A percentile compares a stretch with the other conserved stretches of the same genome.
These are phyloP conservation scores for Aspergillus wentii DNA, from an alignment of 495 filamentous ascomycete genomes.

Conservation along the genomic window DNA sequence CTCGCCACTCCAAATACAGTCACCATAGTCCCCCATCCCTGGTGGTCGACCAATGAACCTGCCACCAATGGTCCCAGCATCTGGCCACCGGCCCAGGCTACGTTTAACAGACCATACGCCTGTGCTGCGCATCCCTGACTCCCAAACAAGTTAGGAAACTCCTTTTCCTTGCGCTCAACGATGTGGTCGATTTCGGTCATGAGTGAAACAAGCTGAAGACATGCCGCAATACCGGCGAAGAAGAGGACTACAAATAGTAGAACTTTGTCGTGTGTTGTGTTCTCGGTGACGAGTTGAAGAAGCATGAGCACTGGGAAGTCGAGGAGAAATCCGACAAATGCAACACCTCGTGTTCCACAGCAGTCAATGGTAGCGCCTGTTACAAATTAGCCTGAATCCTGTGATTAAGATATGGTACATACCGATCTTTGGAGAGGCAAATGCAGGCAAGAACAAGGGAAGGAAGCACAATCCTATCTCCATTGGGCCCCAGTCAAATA, in stretches of 20 bases:
- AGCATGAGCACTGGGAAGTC: constrained; percentile 45
- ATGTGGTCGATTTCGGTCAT: constrained; percentile 32
- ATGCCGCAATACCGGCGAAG: constrained; percentile 24
- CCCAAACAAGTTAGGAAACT: constrained; percentile 42
- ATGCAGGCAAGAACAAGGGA: constrained; percentile 40
- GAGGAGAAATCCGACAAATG: constrained; percentile 42
- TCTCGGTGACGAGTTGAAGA: constrained; percentile 40
- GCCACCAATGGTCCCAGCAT: constrained; percentile 56
- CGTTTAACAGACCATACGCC: constrained; percentile 57
- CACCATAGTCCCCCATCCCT: constrained; percentile 38
- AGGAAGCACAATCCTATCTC: constrained; percentile 57
- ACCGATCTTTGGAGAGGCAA: constrained; percentile 27
- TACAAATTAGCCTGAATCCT: no score
- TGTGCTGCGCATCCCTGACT: constrained; percentile 52
- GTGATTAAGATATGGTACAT: constrained; percentile 20
- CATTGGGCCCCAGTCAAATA: constrained; percentile 55
- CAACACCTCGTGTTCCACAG: constrained; percentile 45
- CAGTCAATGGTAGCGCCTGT: constrained; percentile 46
- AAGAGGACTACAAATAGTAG: constrained; percentile 31
- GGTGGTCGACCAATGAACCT: constrained; percentile 25
- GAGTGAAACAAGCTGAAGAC: constrained; percentile 28
- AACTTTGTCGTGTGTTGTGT: constrained; percentile 25
- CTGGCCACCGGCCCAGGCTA: constrained; percentile 56
- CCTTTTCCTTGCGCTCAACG: constrained; percentile 27
- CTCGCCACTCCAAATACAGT: constrained; percentile 27